These are phyloP conservation scores for Globisporangium spiculum DNA, from an alignment of 352 stramenopile genomes.

Conservation along the genomic window DNA sequence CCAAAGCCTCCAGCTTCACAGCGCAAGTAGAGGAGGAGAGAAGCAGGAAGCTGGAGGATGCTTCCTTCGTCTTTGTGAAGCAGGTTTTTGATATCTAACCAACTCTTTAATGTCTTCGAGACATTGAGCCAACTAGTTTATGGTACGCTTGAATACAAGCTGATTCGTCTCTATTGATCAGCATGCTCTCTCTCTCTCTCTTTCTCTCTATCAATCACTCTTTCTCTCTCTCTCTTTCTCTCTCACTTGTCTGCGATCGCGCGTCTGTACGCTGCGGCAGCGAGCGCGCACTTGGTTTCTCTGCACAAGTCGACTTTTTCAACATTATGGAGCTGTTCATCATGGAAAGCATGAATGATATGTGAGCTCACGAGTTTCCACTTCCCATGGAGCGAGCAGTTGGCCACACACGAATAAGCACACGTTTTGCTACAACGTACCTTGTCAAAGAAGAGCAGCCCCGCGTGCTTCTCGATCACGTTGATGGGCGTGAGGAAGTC, in stretches of 20 bases:
- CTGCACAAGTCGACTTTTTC: conserved; percentile 58
- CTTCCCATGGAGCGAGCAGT: neutral
- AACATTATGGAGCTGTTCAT: conserved; percentile 38
- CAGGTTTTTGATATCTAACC: neutral
- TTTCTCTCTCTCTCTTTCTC: neutral
- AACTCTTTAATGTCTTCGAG: neutral
- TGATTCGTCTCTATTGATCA: neutral
- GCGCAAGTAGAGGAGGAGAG: conserved; percentile 8
- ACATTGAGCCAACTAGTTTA: too few relatives aligned
- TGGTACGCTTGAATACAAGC: neutral
- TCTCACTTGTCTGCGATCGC: conserved; percentile 23
- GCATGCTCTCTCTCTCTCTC: neutral
- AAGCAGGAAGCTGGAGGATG: neutral
- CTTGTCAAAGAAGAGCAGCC: conserved; percentile 93
- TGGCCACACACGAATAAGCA: neutral
- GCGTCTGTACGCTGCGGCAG: conserved; percentile 40
- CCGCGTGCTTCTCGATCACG: conserved; percentile 91
- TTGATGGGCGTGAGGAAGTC: conserved; percentile 89
- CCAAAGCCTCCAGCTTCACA: conserved; percentile 15
- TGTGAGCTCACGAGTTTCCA: neutral
- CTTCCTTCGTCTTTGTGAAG: neutral
- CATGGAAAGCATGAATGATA: neutral
- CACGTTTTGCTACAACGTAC: conserved; percentile 18
- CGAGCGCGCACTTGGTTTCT: conserved; percentile 63
- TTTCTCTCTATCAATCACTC: neutral